phyloP scores from a whole-genome alignment of 306 rosid species.

The Prunus mongolica region DNA sequence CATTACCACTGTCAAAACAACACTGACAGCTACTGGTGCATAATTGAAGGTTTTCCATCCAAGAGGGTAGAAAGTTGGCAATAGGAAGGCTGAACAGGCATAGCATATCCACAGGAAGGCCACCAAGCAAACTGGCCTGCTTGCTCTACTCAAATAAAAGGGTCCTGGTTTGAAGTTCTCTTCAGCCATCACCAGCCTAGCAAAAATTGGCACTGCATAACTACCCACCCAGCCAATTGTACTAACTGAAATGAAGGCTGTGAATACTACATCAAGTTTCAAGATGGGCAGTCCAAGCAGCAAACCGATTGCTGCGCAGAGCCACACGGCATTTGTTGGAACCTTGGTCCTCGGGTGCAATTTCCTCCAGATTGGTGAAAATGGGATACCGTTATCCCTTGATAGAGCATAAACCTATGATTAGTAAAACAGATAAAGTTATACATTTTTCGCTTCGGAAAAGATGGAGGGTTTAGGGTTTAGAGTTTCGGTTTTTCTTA shows the following conservation, averaged over 20 bases:
- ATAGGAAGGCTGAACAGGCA: conserved; percentile 23
- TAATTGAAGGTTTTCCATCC: conserved; percentile 20
- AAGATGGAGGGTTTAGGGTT: background rate
- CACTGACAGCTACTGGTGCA: conserved; percentile 11
- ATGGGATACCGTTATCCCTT: conserved; percentile 15
- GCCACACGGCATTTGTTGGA: conserved; percentile 27
- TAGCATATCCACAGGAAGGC: conserved; percentile 25
- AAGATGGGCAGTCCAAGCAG: conserved; percentile 25
- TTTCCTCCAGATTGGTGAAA: conserved; percentile 23
- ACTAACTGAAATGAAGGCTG: conserved; percentile 17
- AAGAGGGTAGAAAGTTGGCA: conserved; percentile 16
- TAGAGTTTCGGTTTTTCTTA: background rate
- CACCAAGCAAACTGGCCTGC: conserved; percentile 22
- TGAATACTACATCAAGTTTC: conserved; percentile 19
- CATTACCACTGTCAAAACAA: conserved; percentile 18
- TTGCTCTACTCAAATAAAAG: conserved; percentile 22
- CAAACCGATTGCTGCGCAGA: conserved; percentile 16
- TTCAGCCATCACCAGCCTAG: conserved; percentile 23
- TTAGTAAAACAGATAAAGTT: background rate
- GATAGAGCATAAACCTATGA: conserved; percentile 17
- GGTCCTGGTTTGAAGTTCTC: conserved; percentile 30
- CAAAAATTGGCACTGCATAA: conserved; percentile 24
- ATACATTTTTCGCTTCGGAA: background rate
- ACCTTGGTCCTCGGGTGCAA: conserved; percentile 15
- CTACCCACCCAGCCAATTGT: conserved; percentile 23